Evolutionary conservation across 192 early-diverging fungal species (phyloP).

Genomic region (Gigaspora rosea): DNA sequence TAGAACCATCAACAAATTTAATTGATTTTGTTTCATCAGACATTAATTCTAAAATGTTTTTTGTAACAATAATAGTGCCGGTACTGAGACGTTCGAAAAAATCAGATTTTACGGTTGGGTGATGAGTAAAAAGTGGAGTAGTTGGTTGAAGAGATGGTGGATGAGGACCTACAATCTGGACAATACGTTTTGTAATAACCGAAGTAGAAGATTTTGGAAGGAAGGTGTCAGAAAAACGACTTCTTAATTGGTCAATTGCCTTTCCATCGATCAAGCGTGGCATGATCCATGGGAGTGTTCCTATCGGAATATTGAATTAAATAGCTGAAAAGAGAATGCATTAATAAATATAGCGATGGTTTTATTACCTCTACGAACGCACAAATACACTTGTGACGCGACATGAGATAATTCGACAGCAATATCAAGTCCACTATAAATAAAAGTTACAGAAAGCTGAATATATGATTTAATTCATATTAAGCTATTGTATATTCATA

Average conservation of each 20-base stretch:
- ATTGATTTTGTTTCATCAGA: conserved; percentile 38
- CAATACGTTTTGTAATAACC: conserved; percentile 37
- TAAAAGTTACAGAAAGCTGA: too few relatives aligned
- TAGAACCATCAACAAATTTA: conserved; percentile 60
- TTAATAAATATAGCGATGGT: too few relatives aligned
- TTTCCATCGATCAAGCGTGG: conserved; percentile 50
- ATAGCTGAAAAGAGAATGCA: too few relatives aligned
- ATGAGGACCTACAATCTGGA: conserved; percentile 17
- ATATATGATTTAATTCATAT: too few relatives aligned
- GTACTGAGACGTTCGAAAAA: conserved; percentile 51
- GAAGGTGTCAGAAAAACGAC: conserved; percentile 41
- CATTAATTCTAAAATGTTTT: conserved; percentile 48
- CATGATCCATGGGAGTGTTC: conserved; percentile 46
- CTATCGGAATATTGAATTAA: background rate
- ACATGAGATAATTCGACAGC: conserved; percentile 56
- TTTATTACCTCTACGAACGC: conserved; percentile 34
- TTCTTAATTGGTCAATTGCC: conserved; percentile 52
- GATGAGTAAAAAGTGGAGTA: conserved; percentile 37
- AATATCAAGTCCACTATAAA: conserved; percentile 56
- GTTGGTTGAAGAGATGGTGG: conserved; percentile 48
- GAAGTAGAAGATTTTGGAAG: conserved; percentile 27
- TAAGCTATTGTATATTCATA: too few relatives aligned
- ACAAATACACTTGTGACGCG: conserved; percentile 54
- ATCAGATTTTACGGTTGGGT: conserved; percentile 52
- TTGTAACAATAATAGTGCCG: conserved; percentile 51